phyloP scores from a whole-genome alignment of 345 rosid species.

The Lumnitzera littorea region DNA sequence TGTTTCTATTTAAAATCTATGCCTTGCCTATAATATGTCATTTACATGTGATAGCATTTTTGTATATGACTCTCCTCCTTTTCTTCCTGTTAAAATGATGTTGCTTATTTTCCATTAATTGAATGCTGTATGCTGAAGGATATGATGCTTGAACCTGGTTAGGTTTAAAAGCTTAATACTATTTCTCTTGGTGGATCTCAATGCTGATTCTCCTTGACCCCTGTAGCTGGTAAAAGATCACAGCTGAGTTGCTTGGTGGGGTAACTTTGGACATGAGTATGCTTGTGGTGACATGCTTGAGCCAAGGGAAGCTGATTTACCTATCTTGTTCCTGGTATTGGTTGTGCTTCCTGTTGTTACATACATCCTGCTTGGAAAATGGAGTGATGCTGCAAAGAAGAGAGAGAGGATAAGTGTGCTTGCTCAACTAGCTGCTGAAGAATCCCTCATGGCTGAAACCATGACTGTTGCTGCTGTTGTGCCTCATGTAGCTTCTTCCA shows the following conservation, averaged over 20 bases:
- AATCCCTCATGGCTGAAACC: constrained; percentile 53
- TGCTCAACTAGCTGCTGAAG: constrained; percentile 74
- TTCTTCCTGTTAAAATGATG: no score
- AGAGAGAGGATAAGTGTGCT: constrained; percentile 52
- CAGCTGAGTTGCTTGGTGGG: neutral
- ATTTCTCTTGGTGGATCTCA: neutral
- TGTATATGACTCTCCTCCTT: no score
- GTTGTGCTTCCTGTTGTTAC: constrained; percentile 78
- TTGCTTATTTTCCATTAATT: no score
- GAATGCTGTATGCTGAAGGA: neutral
- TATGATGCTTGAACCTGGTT: neutral
- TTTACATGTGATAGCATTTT: no score
- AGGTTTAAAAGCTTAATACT: neutral
- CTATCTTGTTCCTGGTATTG: constrained; percentile 65
- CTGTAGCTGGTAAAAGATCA: constrained; percentile 1
- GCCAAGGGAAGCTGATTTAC: constrained; percentile 88
- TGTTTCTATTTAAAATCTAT: no score
- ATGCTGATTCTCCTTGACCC: neutral
- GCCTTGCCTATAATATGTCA: no score
- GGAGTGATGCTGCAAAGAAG: constrained; percentile 68
- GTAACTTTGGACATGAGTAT: constrained; percentile 54
- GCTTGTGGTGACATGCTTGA: constrained; percentile 81
- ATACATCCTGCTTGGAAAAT: constrained; percentile 72
- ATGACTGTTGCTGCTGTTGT: constrained; percentile 30
- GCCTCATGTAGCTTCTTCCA: constrained; percentile 33